These are phyloP conservation scores for Fusarium camptoceras DNA, from an alignment of 2,329 filamentous ascomycete species.

Conservation along the genomic window DNA sequence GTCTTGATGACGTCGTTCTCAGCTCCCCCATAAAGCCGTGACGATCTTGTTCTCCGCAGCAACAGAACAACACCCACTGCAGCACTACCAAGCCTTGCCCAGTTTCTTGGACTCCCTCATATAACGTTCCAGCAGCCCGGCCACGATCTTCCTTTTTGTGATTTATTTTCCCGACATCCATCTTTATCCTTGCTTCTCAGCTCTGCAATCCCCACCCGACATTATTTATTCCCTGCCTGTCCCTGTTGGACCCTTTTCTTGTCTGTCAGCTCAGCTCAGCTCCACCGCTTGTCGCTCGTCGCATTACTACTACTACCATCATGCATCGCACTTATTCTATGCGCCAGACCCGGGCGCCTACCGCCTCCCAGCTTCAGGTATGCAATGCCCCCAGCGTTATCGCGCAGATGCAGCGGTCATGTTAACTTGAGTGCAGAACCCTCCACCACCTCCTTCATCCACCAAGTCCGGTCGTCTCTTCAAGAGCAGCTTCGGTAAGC, in stretches of 20 bases:
- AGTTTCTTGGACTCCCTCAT: slow-evolving; percentile 42
- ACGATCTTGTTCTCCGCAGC: slow-evolving; percentile 49
- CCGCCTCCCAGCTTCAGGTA: slow-evolving; percentile 80
- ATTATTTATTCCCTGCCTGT: slow-evolving; percentile 38
- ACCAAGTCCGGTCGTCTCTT: slow-evolving; percentile 94
- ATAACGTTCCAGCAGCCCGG: slow-evolving; percentile 46
- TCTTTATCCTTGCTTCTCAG: slow-evolving; percentile 39
- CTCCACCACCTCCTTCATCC: slow-evolving; percentile 88
- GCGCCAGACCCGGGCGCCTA: slow-evolving; percentile 96
- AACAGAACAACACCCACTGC: slow-evolving; percentile 41
- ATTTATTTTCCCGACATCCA: slow-evolving; percentile 28
- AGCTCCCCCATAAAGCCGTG: slow-evolving; percentile 40
- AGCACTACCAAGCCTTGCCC: slow-evolving; percentile 29
- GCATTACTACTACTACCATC: slow-evolving; percentile 47
- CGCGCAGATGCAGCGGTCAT: neutral
- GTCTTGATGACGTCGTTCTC: slow-evolving; percentile 46
- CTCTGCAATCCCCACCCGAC: slow-evolving; percentile 39
- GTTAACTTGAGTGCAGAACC: slow-evolving; percentile 72
- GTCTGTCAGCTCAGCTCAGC: slow-evolving; percentile 15
- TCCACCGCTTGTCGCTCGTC: slow-evolving; percentile 41
- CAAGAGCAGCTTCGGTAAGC: slow-evolving; percentile 83
- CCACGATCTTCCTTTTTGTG: slow-evolving; percentile 26
- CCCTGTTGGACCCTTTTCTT: slow-evolving; percentile 29
- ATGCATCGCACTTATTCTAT: slow-evolving; percentile 99
- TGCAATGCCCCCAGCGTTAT: slow-evolving; percentile 21